phyloP scores from a whole-genome alignment of 768 basidiomycete species.

The Lyophyllum decastes region DNA sequence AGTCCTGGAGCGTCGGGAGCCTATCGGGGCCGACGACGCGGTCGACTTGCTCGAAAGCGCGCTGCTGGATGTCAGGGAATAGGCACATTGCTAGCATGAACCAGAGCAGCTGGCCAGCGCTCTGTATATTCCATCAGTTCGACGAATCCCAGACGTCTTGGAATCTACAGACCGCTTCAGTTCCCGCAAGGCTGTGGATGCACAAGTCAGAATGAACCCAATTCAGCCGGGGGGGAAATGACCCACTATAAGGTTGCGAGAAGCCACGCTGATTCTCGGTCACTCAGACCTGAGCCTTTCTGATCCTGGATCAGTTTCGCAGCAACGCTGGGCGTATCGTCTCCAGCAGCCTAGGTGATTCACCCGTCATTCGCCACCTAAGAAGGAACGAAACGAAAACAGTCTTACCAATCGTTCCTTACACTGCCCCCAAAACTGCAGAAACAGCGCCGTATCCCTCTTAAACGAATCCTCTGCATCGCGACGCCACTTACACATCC shows the following conservation, averaged over 20 bases:
- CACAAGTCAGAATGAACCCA: too few relatives aligned
- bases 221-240: too few relatives aligned
- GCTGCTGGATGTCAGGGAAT: constrained; percentile 27
- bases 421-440: too few relatives aligned
- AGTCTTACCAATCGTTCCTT: too few relatives aligned
- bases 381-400: too few relatives aligned
- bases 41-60: constrained; percentile 30
- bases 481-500: not conserved
- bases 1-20: constrained; percentile 22
- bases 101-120: not conserved
- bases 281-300: constrained; percentile 1
- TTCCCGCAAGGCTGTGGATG: not conserved
- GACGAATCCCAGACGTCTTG: too few relatives aligned
- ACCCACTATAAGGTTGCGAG: not conserved
- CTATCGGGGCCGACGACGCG: constrained; percentile 24
- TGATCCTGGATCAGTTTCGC: not conserved
- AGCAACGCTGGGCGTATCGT: not conserved
- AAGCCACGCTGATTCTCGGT: not conserved
- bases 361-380: not conserved
- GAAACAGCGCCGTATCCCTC: not conserved
- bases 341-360: too few relatives aligned
- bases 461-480: not conserved
- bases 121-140: too few relatives aligned
- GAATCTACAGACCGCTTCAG: not conserved
- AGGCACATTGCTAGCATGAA: constrained; percentile 13